A percentile compares a stretch with the other conserved stretches of the same genome.
Evolutionary conservation across 192 early-diverging fungal genomes (phyloP).

Genomic region (Chytriomyces sp.): DNA sequence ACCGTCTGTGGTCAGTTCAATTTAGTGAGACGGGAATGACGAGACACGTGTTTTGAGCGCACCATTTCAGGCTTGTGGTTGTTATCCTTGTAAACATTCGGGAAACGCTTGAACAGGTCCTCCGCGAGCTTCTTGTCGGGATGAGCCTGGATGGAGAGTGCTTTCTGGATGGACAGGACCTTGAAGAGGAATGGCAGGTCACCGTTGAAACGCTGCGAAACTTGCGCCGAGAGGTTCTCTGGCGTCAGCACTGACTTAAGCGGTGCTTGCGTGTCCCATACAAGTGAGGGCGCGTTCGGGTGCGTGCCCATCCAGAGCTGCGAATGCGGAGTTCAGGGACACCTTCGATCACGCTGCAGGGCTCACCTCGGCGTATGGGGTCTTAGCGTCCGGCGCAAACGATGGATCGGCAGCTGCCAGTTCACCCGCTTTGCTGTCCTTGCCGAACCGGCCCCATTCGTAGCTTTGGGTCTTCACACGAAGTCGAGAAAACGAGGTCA

Average conservation of each 20-base stretch:
- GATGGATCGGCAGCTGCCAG: slow-evolving; percentile 67
- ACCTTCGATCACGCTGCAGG: background rate
- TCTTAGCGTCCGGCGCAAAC: slow-evolving; percentile 57
- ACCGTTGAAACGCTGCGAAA: slow-evolving; percentile 65
- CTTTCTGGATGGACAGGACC: slow-evolving; percentile 69
- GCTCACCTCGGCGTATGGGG: slow-evolving; percentile 87
- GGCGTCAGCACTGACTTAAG: slow-evolving; percentile 69
- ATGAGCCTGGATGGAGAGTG: slow-evolving; percentile 97
- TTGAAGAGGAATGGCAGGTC: slow-evolving; percentile 98
- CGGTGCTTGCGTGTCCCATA: slow-evolving; percentile 43
- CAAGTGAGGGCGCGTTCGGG: slow-evolving; percentile 79
- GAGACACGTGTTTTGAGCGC: no score
- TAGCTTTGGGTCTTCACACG: slow-evolving; percentile 79
- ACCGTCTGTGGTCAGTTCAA: slow-evolving; percentile 62
- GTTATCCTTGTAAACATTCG: slow-evolving; percentile 88
- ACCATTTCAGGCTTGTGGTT: slow-evolving; percentile 97
- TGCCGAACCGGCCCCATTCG: slow-evolving; percentile 94
- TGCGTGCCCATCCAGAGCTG: slow-evolving; percentile 99
- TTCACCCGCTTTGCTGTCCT: slow-evolving; percentile 79
- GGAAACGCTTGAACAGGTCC: slow-evolving; percentile 67
- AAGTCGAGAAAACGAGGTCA: slow-evolving; percentile 33
- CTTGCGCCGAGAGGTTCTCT: slow-evolving; percentile 48
- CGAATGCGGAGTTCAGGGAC: slow-evolving; percentile 13
- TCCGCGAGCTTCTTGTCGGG: slow-evolving; percentile 89
- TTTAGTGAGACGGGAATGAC: no score